phyloP scores from a whole-genome alignment of 2,329 filamentous ascomycete genomes.

The Falciphora oryzae region DNA sequence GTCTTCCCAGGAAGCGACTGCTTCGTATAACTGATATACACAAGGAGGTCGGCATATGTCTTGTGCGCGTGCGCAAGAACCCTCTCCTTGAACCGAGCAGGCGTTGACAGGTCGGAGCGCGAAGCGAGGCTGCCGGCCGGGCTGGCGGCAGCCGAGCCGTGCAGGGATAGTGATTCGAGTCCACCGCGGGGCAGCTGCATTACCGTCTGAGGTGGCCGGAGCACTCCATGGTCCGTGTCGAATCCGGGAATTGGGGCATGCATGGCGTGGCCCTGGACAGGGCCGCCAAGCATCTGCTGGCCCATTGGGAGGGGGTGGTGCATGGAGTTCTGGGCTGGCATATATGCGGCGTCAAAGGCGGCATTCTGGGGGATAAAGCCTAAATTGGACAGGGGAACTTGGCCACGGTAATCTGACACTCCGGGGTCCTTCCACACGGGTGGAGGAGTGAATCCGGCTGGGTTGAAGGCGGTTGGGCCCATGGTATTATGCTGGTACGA shows the following conservation, averaged over 20 bases:
- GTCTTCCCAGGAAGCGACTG: conserved; percentile 37
- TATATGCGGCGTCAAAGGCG: conserved; percentile 26
- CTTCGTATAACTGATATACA: conserved; percentile 56
- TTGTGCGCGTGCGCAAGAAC: conserved; percentile 64
- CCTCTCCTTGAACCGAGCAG: conserved; percentile 57
- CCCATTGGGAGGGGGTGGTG: conserved; percentile 12
- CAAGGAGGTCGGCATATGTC: conserved; percentile 65
- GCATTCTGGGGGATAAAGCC: conserved; percentile 30
- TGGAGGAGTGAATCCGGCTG: conserved; percentile 30
- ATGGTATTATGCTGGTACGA: conserved; percentile 29
- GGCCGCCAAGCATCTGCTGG: not conserved
- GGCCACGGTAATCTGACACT: conserved; percentile 26
- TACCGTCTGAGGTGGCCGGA: conserved; percentile 13
- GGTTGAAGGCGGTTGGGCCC: conserved; percentile 34
- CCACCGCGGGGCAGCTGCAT: conserved; percentile 21
- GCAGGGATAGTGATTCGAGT: conserved; percentile 21
- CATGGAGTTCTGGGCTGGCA: conserved; percentile 22
- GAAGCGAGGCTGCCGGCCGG: conserved; percentile 7
- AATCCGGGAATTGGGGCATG: conserved; percentile 1
- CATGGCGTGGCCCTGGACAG: conserved; percentile 9
- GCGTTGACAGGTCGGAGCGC: conserved; percentile 22
- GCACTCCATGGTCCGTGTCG: not conserved
- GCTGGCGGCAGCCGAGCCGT: conserved; percentile 13
- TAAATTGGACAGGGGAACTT: conserved; percentile 25
- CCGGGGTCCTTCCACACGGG: conserved; percentile 32